These are phyloP conservation scores for Sugiyamaella lignohabitans DNA, from an alignment of 805 yeast species.

Conservation along the genomic window DNA sequence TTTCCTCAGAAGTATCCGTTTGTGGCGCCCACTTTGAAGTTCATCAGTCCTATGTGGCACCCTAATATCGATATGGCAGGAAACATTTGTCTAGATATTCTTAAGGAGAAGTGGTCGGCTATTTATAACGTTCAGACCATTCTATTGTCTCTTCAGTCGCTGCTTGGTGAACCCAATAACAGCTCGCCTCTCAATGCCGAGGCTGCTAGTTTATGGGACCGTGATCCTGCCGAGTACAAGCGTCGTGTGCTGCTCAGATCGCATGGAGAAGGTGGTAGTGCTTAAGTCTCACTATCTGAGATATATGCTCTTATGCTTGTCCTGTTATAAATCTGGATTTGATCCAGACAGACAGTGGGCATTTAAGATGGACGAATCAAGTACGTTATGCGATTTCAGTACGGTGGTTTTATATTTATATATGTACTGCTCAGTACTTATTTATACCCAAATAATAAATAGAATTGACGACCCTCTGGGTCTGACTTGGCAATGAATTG, in stretches of 20 bases:
- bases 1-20: constrained; percentile 55
- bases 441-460: too few species aligned
- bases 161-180: constrained; percentile 60
- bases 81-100: constrained; percentile 57
- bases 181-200: constrained; percentile 48
- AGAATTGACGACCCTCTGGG: too few species aligned
- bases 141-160: constrained; percentile 49
- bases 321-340: too few species aligned
- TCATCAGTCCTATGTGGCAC: constrained; percentile 57
- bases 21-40: constrained; percentile 49
- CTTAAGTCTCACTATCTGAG: too few species aligned
- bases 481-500: too few species aligned
- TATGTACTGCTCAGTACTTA: too few species aligned
- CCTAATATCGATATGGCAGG: constrained; percentile 62
- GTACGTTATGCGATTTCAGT: too few species aligned
- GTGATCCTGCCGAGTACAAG: constrained; percentile 38
- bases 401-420: too few species aligned
- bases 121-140: constrained; percentile 57
- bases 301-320: too few species aligned
- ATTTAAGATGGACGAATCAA: too few species aligned
- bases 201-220: constrained; percentile 52
- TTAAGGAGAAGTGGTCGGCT: constrained; percentile 62
- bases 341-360: too few species aligned
- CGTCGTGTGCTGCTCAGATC: constrained; percentile 35
- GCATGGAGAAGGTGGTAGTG: constrained; percentile 34